Percentiles rank a stretch among this genome's conserved stretches.
Evolutionary conservation across 352 stramenopile species (phyloP).

Genomic region (Pythium phragmitis): DNA sequence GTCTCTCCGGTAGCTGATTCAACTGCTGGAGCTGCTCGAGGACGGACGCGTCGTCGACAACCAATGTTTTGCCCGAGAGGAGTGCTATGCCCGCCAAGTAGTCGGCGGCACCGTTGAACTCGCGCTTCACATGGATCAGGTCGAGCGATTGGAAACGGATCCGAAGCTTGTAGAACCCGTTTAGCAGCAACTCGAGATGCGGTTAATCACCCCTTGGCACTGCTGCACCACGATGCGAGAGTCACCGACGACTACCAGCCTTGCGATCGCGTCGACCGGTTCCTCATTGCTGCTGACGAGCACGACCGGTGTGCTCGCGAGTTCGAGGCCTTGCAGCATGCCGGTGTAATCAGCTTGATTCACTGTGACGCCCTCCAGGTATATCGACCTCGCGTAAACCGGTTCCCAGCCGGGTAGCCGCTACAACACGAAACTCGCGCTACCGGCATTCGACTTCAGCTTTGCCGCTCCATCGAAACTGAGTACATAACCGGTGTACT

Average conservation of each 20-base stretch:
- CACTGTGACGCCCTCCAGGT: too few relatives aligned
- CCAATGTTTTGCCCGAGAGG: background rate
- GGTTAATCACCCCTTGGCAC: constrained; percentile 14
- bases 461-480: too few relatives aligned
- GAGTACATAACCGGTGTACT: too few relatives aligned
- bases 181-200: constrained; percentile 19
- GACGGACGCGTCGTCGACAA: background rate
- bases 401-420: too few relatives aligned
- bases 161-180: constrained; percentile 1
- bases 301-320: too few relatives aligned
- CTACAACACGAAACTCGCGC: too few relatives aligned
- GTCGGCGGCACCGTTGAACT: constrained; percentile 29
- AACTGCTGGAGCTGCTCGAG: background rate
- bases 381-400: too few relatives aligned
- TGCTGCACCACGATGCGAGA: constrained; percentile 19
- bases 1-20: constrained; percentile 3
- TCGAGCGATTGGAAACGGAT: constrained; percentile 2
- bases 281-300: too few relatives aligned
- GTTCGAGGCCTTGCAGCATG: too few relatives aligned
- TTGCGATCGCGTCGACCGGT: too few relatives aligned
- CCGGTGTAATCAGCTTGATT: too few relatives aligned
- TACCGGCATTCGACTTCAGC: too few relatives aligned
- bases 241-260: constrained; percentile 1
- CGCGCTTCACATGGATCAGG: constrained; percentile 25
- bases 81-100: constrained; percentile 2